Base-by-base conservation (phyloP, 805 yeast species). In the Metschnikowia reukaufii region DNA sequence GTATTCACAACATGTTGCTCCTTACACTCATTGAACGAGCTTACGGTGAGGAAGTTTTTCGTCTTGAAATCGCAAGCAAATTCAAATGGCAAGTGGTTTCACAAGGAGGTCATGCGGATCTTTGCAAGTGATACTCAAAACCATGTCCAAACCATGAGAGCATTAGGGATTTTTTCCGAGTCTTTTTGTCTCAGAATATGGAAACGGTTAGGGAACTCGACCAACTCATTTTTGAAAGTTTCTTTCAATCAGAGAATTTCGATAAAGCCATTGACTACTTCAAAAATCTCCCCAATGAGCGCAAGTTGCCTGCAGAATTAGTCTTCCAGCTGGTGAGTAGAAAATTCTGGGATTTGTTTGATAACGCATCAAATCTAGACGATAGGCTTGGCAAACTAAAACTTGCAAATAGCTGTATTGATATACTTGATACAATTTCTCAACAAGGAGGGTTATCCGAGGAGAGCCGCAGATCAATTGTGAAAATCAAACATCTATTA, bases 271-370 rank as follows among this genome's bases (percentile, higher is more conserved):
- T 45, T 2, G 53, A 54, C 4, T 55, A 56, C 10, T 43, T 56
- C 29, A 47, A 47, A 40, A 55, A 13, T 15, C 54, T n/a, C 20
- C 44, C 7, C 45, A 52, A 8, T 46, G 42, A 0, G 51, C 58
- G 25, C 57, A 50, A 38, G 49, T 55, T 15, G 44, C 63, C 17
- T 38, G 5, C 46, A 15, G 36, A 42, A 23, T 27, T 35, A 15
- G 36, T 42, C n/a, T 40, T 44, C 15, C 36, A 42, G 9, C 19
- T 36, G 32, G 48, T 65, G 0, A 15, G 51, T 16, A 56, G 61
- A 27, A 63, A 64, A 48, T 68, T 70, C 44, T 70, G 74, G 74
- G 65, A 62, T 23, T 58, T 64, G 9, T 58, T 66, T 43, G 58
- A 66, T 35, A 46, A 48, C 18, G 65, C 75, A 0, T 45, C 64